Conservation (phyloP, 345 rosid genomes). For the Turritis glabra region DNA sequence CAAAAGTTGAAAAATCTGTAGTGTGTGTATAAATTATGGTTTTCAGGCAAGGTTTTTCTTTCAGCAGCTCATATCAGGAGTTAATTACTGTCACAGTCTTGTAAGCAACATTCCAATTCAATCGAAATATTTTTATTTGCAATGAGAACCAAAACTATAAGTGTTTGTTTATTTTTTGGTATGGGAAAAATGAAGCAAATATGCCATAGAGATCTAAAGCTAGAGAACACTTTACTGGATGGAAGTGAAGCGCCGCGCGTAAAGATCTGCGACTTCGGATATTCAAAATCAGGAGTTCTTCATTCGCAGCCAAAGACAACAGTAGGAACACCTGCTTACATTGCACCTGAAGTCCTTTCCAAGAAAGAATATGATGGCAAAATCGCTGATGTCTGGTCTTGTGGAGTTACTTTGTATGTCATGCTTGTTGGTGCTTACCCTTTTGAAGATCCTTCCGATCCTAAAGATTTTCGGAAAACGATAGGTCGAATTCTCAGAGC, state of each 20-base stretch:
- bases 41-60: conserved; percentile 78
- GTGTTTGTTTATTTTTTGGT: not conserved
- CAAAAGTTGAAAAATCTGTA: not conserved
- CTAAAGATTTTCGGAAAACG: conserved; percentile 55
- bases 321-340: conserved; percentile 74
- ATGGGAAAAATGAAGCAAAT: conserved; percentile 45
- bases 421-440: conserved; percentile 71
- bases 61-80: conserved; percentile 77
- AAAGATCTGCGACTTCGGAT: conserved; percentile 74
- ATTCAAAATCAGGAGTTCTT: conserved; percentile 68
- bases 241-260: conserved; percentile 65
- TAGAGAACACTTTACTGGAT: conserved; percentile 71
- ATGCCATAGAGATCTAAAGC: conserved; percentile 74
- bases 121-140: too few relatives aligned
- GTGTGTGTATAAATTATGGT: not conserved
- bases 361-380: conserved; percentile 66
- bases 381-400: conserved; percentile 70
- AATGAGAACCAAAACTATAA: too few relatives aligned
- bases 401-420: conserved; percentile 62
- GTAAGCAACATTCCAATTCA: conserved; percentile 36
- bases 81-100: conserved; percentile 72
- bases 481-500: conserved; percentile 48
- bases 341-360: conserved; percentile 68
- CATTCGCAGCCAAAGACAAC: conserved; percentile 81
- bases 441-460: conserved; percentile 59